A percentile compares a stretch with the other conserved stretches of the same genome.
Evolutionary conservation across 345 rosid genomes (phyloP).

Genomic region (Zanthoxylum bungeanum): DNA sequence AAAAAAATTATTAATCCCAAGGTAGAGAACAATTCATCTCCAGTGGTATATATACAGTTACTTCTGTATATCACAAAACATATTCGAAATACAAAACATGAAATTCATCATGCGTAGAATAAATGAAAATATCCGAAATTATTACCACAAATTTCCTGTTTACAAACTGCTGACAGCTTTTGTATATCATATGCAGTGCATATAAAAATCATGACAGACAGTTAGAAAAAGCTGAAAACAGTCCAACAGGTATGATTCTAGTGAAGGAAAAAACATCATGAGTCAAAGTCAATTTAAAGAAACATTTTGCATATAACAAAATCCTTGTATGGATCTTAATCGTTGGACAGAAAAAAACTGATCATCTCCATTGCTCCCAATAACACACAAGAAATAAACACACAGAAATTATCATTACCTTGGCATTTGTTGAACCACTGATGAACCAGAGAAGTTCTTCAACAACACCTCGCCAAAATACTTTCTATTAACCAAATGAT

Average conservation of each 20-base stretch:
- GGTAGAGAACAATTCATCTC: too few species aligned
- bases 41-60: too few species aligned
- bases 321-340: background rate
- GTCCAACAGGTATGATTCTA: background rate
- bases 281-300: too few species aligned
- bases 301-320: too few species aligned
- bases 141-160: too few species aligned
- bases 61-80: too few species aligned
- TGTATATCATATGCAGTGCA: background rate
- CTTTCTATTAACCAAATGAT: conserved; percentile 56
- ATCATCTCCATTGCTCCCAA: background rate
- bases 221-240: background rate
- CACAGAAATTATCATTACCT: conserved; percentile 41
- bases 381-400: conserved; percentile 1
- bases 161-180: background rate
- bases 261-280: too few species aligned
- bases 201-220: background rate
- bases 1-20: too few species aligned
- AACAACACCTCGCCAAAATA: conserved; percentile 97
- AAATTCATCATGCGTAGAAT: too few species aligned
- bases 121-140: too few species aligned
- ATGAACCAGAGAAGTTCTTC: conserved; percentile 98
- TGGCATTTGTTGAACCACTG: conserved; percentile 93
- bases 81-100: too few species aligned
- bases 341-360: background rate